Conservation (phyloP, 345 rosid species). For the Populus tremula region DNA sequence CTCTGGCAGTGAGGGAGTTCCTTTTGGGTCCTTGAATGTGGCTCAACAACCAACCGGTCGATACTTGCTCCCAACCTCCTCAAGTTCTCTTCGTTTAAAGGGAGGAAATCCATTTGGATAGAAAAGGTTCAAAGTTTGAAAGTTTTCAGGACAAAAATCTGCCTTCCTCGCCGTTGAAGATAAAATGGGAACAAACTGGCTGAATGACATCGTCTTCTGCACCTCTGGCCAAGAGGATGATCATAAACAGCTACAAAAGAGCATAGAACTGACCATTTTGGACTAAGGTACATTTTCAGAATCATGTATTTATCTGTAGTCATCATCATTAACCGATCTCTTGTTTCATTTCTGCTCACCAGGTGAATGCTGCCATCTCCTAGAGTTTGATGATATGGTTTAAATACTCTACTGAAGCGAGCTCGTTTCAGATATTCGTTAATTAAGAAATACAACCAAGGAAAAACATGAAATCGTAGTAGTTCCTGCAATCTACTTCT, state of each 20-base stretch:
- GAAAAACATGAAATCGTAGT: neutral
- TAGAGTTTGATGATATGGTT: neutral
- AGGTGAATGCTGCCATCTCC: neutral
- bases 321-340: neutral
- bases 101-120: constrained; percentile 67
- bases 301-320: neutral
- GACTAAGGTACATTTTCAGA: neutral
- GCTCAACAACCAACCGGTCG: constrained; percentile 32
- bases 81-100: constrained; percentile 31
- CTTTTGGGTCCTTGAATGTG: constrained; percentile 21
- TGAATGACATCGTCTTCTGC: constrained; percentile 3
- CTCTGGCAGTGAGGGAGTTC: constrained; percentile 19
- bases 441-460: neutral
- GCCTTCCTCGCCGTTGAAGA: constrained; percentile 1
- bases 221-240: neutral
- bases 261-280: neutral
- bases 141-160: neutral
- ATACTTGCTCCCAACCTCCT: constrained; percentile 28
- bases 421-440: neutral
- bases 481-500: no score
- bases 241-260: neutral
- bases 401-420: neutral
- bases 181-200: neutral
- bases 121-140: neutral
- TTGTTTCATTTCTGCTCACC: neutral